Percentiles rank a stretch among this genome's conserved stretches.
phyloP scores from a whole-genome alignment of 2,329 filamentous ascomycete genomes.

The Juglanconis juglandina region DNA sequence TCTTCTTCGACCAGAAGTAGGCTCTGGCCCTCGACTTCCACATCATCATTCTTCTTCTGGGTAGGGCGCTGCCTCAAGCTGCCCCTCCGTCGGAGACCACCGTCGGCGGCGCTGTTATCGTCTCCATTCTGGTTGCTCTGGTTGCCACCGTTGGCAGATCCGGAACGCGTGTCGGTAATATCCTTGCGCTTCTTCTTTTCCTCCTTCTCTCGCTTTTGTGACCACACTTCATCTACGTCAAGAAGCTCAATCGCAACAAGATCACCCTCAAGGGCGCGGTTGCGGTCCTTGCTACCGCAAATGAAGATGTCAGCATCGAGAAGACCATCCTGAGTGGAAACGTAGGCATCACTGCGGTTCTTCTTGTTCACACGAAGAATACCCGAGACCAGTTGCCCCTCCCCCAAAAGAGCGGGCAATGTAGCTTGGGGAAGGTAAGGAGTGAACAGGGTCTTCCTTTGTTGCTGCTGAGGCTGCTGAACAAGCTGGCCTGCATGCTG shows the following conservation, averaged over 20 bases:
- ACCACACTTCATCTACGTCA: constrained; percentile 97
- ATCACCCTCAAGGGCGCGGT: constrained; percentile 93
- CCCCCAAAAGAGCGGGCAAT: constrained; percentile 81
- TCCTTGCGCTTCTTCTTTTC: constrained; percentile 99
- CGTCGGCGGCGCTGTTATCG: constrained; percentile 62
- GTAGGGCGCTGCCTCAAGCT: constrained; percentile 95
- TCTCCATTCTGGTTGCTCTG: constrained; percentile 62
- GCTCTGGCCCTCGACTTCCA: constrained; percentile 97
- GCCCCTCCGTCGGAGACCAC: constrained; percentile 85
- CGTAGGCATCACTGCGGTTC: constrained; percentile 97
- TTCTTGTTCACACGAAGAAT: constrained; percentile 99
- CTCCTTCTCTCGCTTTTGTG: constrained; percentile 97
- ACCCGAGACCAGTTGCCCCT: constrained; percentile 93
- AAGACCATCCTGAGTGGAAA: constrained; percentile 81
- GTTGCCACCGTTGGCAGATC: constrained; percentile 69
- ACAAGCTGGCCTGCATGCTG: constrained; percentile 69
- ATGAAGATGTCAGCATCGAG: constrained; percentile 99
- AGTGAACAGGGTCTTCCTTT: constrained; percentile 97
- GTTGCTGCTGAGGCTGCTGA: constrained; percentile 77
- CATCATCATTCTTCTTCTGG: constrained; percentile 99
- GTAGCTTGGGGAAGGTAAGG: constrained; percentile 95
- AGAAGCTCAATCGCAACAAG: constrained; percentile 93
- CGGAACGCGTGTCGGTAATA: constrained; percentile 83
- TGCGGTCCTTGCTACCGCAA: constrained; percentile 97
- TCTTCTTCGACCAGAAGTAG: constrained; percentile 95